Evolutionary conservation across 805 yeast species (phyloP).

Genomic region (Schwanniomyces pseudopolymorphus): DNA sequence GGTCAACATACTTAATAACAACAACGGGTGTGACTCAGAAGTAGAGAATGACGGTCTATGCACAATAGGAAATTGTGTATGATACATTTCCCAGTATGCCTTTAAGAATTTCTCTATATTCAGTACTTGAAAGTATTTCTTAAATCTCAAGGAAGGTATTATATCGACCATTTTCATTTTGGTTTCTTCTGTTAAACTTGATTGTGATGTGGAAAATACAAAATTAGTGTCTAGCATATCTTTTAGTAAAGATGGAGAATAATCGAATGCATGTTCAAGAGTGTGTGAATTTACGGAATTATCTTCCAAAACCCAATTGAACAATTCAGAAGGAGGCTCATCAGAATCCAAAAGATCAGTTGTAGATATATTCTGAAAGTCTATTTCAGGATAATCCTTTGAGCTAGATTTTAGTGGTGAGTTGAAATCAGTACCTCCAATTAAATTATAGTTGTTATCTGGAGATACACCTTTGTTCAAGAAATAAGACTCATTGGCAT

Average conservation of each 20-base stretch:
- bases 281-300: slow-evolving; percentile 6
- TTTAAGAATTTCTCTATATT: slow-evolving; percentile 11
- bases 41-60: slow-evolving; percentile 58
- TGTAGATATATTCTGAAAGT: background rate
- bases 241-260: slow-evolving; percentile 7
- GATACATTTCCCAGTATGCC: slow-evolving; percentile 54
- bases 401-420: background rate
- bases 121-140: slow-evolving; percentile 4
- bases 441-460: background rate
- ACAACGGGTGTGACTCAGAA: slow-evolving; percentile 42
- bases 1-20: slow-evolving; percentile 53
- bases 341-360: background rate
- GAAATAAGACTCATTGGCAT: background rate
- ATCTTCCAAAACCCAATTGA: slow-evolving; percentile 18
- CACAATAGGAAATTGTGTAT: slow-evolving; percentile 54
- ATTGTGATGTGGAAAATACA: background rate
- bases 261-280: background rate
- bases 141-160: slow-evolving; percentile 5
- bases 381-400: background rate
- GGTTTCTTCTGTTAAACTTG: background rate
- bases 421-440: background rate
- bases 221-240: slow-evolving; percentile 4
- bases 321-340: slow-evolving; percentile 15
- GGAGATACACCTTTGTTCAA: background rate
- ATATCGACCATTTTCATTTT: background rate